Conservation (phyloP, 176 grass and related monocot species). For the Juncus inflexus region DNA sequence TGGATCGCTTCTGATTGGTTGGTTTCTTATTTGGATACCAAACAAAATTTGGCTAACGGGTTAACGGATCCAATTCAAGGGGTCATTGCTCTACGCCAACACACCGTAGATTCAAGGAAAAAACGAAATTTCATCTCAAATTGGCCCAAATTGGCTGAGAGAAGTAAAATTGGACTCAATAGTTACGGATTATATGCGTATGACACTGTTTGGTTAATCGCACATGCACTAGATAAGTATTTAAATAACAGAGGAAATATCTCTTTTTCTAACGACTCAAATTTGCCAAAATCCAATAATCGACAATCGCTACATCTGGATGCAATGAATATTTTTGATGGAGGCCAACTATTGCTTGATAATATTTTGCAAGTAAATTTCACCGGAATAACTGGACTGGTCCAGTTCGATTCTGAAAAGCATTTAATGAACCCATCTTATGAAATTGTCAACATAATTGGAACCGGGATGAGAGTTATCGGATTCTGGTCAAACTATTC, state of each 20-base stretch:
- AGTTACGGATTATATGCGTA: constrained; percentile 74
- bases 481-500: constrained; percentile 94
- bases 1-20: constrained; percentile 98
- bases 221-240: constrained; percentile 74
- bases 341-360: constrained; percentile 46
- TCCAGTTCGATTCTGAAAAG: constrained; percentile 60
- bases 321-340: constrained; percentile 62
- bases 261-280: constrained; percentile 66
- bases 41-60: constrained; percentile 9
- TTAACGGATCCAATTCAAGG: constrained; percentile 59
- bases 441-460: constrained; percentile 76
- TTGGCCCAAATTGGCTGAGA: constrained; percentile 49
- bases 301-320: constrained; percentile 47
- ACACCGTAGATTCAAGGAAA: constrained; percentile 50
- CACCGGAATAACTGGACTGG: constrained; percentile 51
- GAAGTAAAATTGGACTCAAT: constrained; percentile 37
- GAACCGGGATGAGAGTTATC: constrained; percentile 54
- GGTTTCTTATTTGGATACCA: constrained; percentile 50
- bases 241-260: constrained; percentile 57
- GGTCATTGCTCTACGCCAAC: constrained; percentile 63
- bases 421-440: constrained; percentile 69
- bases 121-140: constrained; percentile 51
- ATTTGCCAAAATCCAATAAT: constrained; percentile 33
- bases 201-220: constrained; percentile 74
- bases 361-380: constrained; percentile 51